Percentiles rank a stretch among this genome's conserved stretches.
Conservation (phyloP, 2,329 filamentous ascomycete genomes). For the Lizonia empirigonia region DNA sequence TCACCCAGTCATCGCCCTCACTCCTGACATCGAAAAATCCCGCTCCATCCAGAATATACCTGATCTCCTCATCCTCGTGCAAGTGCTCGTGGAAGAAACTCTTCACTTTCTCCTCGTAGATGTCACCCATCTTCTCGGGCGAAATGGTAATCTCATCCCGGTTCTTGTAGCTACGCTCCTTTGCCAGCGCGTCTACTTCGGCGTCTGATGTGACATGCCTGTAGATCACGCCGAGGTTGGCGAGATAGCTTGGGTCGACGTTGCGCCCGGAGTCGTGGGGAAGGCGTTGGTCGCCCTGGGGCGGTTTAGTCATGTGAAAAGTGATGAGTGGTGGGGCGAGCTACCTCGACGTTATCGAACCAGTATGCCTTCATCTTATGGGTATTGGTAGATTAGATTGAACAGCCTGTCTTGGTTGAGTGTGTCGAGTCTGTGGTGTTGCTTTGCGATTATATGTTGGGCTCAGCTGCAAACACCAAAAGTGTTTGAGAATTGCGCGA, state of each 20-base stretch:
- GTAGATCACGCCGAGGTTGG: slow-evolving; percentile 80
- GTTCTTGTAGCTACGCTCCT: slow-evolving; percentile 84
- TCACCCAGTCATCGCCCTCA: slow-evolving; percentile 83
- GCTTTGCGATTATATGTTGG: slow-evolving; percentile 12
- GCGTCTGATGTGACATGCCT: slow-evolving; percentile 65
- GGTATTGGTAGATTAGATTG: background rate
- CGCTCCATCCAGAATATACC: slow-evolving; percentile 85
- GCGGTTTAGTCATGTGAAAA: slow-evolving; percentile 25
- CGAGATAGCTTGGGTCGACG: slow-evolving; percentile 69
- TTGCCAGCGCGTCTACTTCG: slow-evolving; percentile 75
- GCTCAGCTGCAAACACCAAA: slow-evolving; percentile 14
- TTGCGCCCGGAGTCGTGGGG: slow-evolving; percentile 82
- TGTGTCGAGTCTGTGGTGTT: background rate
- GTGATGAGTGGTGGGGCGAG: background rate
- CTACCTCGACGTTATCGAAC: slow-evolving; percentile 69
- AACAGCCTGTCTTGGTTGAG: background rate
- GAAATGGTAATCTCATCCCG: slow-evolving; percentile 92
- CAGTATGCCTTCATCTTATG: slow-evolving; percentile 70
- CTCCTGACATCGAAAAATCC: slow-evolving; percentile 94
- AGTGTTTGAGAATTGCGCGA: slow-evolving; percentile 28
- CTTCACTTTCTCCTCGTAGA: slow-evolving; percentile 93
- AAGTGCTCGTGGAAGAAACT: slow-evolving; percentile 93
- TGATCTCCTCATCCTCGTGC: slow-evolving; percentile 98
- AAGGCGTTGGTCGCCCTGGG: slow-evolving; percentile 88
- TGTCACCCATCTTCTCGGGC: slow-evolving; percentile 79